Percentiles rank a stretch among this genome's conserved stretches.
phyloP scores from a whole-genome alignment of 139 green algal species.

The Limnomonas spitsbergensis region DNA sequence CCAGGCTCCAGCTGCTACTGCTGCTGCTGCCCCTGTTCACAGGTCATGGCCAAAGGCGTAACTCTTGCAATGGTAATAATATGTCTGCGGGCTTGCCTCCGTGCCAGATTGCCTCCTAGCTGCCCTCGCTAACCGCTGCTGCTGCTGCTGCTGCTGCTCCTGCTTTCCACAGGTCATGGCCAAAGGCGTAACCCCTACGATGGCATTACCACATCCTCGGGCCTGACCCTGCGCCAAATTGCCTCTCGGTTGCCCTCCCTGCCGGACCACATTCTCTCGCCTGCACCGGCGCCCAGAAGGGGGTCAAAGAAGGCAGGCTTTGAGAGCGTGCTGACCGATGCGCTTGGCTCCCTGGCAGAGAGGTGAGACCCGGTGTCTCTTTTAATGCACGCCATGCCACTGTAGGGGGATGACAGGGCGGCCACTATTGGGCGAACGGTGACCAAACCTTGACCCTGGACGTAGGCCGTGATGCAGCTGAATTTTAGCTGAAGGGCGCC shows the following conservation, averaged over 20 bases:
- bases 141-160: no score
- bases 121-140: conserved; percentile 31
- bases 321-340: background rate
- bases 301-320: conserved; percentile 12
- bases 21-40: background rate
- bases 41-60: conserved; percentile 40
- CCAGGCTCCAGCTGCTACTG: no score
- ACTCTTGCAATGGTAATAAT: conserved; percentile 79
- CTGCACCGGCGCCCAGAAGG: background rate
- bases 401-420: no score
- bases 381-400: no score
- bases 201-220: conserved; percentile 66
- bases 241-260: conserved; percentile 32
- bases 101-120: conserved; percentile 37
- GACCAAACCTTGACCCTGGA: no score
- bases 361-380: no score
- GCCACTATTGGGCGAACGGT: no score
- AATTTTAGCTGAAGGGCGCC: no score
- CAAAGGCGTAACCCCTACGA: conserved; percentile 75
- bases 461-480: no score
- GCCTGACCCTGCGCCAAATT: conserved; percentile 55
- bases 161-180: conserved; percentile 47
- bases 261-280: conserved; percentile 13
- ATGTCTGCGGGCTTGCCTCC: conserved; percentile 60
- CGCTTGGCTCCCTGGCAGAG: background rate